Base-by-base conservation (phyloP, 2,329 filamentous ascomycete species). In the Cryphonectria japonica region DNA sequence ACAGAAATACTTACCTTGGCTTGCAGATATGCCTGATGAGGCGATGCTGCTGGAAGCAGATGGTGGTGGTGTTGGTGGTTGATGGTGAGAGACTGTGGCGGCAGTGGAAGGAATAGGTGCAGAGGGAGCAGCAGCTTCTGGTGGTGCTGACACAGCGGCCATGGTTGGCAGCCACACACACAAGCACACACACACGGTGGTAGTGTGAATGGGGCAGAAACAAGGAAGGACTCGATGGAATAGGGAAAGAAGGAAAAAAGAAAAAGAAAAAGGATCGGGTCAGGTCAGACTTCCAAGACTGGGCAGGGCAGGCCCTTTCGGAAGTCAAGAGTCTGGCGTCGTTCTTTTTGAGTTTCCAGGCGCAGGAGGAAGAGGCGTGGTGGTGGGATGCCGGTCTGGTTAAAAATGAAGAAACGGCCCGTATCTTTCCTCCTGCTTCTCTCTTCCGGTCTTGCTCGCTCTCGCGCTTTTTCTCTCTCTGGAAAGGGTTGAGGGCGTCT, bases 1-100 rank as follows among this genome's bases (percentile, higher is more conserved):
- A 75, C 22, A 74, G 71, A 76, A 8, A n/a, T 7, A 50, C 46
- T 50, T 79, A 80, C 78, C 78, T 79, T 76, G 72, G 68, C 75
- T 74, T 64, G 76, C 74, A 50, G 41, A 39, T 37, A 14, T 39
- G 39, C 61, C 61, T 32, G 61, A 5, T 8, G 60, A 39, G 61
- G 39, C 26, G 41, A 34, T n/a, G 16, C 22, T 50, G 46, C 22
- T 50, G 46, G 46, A 1, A 50, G 46, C 46, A 50, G 46, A 2
- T n/a, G 2, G 19, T n/a, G 46, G 19, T 50, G 7, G 46, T 34
- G 34, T n/a, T 50, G 46, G 8, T n/a, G 46, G 8, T 39, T 39
- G 37, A 39, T 9, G 37, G 9, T n/a, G 46, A 50, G 46, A 8
- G 62, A 43, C 22, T 26, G 11, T 22, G n/a, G 43, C 37, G 13